These are phyloP conservation scores for Nicotiana noctiflora DNA, from an alignment of 257 asterid species.

Conservation along the genomic window DNA sequence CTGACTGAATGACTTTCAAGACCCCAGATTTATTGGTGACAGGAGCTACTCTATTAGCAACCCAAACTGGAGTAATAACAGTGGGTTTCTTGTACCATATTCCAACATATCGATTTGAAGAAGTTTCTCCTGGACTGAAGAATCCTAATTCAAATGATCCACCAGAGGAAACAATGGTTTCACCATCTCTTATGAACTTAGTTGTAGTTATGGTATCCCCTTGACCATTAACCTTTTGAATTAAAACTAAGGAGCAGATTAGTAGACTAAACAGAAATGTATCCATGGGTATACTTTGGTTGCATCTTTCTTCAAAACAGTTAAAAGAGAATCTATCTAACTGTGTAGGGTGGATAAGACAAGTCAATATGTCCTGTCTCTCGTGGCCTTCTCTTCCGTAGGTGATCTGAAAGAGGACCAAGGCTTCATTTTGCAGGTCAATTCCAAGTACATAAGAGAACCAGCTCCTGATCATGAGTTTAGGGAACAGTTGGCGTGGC, in stretches of 20 bases:
- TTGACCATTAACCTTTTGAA: neutral
- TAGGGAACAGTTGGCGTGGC: too few species aligned
- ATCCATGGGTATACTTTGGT: neutral
- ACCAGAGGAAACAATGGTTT: conserved; percentile 29
- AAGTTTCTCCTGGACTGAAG: conserved; percentile 31
- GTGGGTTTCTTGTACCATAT: conserved; percentile 37
- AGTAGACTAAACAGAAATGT: neutral
- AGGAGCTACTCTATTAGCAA: conserved; percentile 28
- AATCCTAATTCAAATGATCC: conserved; percentile 41
- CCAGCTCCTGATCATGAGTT: too few species aligned
- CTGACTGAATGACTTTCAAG: conserved; percentile 20
- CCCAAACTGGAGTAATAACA: conserved; percentile 29
- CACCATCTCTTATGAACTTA: conserved; percentile 22
- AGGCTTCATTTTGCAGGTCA: neutral
- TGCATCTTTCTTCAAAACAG: neutral
- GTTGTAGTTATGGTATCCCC: conserved; percentile 13
- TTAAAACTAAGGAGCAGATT: neutral
- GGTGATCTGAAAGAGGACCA: neutral
- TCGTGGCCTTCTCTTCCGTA: too few species aligned
- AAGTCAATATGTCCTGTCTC: neutral
- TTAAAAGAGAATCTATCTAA: neutral
- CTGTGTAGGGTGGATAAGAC: neutral
- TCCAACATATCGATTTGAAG: conserved; percentile 26
- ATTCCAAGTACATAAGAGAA: too few species aligned
- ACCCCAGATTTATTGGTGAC: conserved; percentile 13